Evolutionary conservation across 1,284 basidiomycete genomes (phyloP), one percentile per base, ranked within the genome.

Genomic region (Marasmius fiardii): DNA sequence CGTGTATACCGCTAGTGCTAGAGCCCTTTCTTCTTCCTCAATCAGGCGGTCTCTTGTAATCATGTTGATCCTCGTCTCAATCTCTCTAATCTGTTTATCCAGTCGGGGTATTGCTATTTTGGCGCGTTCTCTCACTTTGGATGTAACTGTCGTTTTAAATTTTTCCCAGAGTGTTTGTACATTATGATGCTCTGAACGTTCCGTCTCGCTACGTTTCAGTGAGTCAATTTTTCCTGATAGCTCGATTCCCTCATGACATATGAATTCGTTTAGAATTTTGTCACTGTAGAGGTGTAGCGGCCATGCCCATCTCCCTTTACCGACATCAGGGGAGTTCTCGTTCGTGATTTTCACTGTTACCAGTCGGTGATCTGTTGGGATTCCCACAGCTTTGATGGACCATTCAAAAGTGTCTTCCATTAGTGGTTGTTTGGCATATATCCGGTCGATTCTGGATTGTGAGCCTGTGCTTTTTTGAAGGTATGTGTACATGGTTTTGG

Each of bases 401-500:
- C 66, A 67, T 2, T 60, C 52, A 3, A 43, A 3, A 0, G 60
- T 56, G 0, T 23, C 44, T 1, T 58, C 37, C 2, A 57, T 35
- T 0, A 58, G 14, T 5, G 55, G 16, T 7, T 49, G 4, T 1
- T 55, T 51, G 6, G 50, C 48, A 51, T 71, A 71, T 14, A 71
- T 69, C 2, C 69, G 48, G 58, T 74, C 71, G 0, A 74, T 57
- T 0, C 72, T 45, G 0, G 70, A 69, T 7, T 61, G 57, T 21
- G 56, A 45, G 0, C 55, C 57, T 1, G 33, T 53, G 0, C 16
- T 33, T 2, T 43, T 53, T n/a, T 65, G 60, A 2, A 54, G 43
- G 51, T 51, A 69, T 0, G 68, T 67, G 60, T 60, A 73, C 1
- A 43, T 55, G 14, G 51, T 44, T 2, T 18, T 51, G 1, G 51